Conservation (phyloP, 2,329 filamentous ascomycete species). For the Aspergillus neoniger region DNA sequence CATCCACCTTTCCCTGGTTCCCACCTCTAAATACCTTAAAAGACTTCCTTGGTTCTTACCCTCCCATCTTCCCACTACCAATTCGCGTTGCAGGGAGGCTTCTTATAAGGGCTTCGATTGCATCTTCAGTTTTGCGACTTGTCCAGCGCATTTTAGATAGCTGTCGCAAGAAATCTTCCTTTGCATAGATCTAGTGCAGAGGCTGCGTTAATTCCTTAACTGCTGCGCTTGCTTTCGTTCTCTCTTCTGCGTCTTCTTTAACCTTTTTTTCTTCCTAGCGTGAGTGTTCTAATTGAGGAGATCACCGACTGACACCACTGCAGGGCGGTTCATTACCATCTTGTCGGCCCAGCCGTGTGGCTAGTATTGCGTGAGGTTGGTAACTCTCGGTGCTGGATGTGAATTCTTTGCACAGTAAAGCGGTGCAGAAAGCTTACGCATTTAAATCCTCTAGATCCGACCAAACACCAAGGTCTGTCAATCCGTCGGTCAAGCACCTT, state of each 20-base stretch:
- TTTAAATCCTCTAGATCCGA: slow-evolving; percentile 17
- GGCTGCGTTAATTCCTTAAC: slow-evolving; percentile 13
- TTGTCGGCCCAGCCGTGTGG: slow-evolving; percentile 59
- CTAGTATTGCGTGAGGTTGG: slow-evolving; percentile 81
- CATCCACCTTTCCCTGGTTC: slow-evolving; percentile 32
- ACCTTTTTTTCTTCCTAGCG: slow-evolving; percentile 17
- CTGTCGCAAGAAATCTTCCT: slow-evolving; percentile 9
- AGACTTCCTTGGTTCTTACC: slow-evolving; percentile 27
- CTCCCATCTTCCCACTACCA: slow-evolving; percentile 15
- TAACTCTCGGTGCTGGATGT: slow-evolving; percentile 13
- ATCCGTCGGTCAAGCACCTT: slow-evolving; percentile 27
- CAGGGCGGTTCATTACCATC: slow-evolving; percentile 56
- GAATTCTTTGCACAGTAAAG: slow-evolving; percentile 9
- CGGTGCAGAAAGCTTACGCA: slow-evolving; percentile 18
- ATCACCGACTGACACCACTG: slow-evolving; percentile 54
- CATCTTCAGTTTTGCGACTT: slow-evolving; percentile 9
- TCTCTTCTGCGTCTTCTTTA: slow-evolving; percentile 9
- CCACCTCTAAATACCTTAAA: slow-evolving; percentile 31
- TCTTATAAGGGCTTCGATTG: slow-evolving; percentile 4
- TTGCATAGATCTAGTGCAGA: slow-evolving; percentile 19
- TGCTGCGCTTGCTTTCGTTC: slow-evolving; percentile 9
- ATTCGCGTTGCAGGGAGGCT: slow-evolving; percentile 6
- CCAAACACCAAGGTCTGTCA: slow-evolving; percentile 43
- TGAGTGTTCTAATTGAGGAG: slow-evolving; percentile 41
- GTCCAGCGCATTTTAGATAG: slow-evolving; percentile 5